Evolutionary conservation across 257 asterid species (phyloP).

Genomic region (Catharanthus roseus): DNA sequence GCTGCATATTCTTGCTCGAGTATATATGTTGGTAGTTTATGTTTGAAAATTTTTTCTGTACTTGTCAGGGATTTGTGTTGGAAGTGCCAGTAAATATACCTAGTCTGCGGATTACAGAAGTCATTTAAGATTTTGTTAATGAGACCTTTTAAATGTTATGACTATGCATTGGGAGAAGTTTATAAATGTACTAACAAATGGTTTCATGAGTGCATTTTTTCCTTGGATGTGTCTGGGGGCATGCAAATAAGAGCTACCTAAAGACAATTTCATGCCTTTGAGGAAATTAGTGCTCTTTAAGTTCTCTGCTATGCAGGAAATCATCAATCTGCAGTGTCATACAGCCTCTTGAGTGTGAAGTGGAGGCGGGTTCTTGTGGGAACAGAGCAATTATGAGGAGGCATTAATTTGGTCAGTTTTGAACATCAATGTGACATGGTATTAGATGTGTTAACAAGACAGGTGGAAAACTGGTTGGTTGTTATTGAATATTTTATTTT

Average conservation of each 20-base stretch:
- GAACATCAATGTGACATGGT: not conserved
- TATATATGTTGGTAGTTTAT: not conserved
- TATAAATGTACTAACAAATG: not conserved
- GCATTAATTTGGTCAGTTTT: not conserved
- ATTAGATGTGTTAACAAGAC: not conserved
- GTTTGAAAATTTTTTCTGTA: too few relatives aligned
- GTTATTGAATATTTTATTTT: not conserved
- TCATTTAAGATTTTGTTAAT: too few relatives aligned
- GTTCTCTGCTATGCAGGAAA: not conserved
- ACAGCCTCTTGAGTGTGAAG: not conserved
- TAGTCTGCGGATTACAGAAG: not conserved
- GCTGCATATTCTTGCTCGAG: not conserved
- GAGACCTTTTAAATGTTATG: not conserved
- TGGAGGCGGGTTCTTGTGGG: not conserved
- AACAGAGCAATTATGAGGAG: not conserved
- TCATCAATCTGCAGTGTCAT: not conserved
- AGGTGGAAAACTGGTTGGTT: not conserved
- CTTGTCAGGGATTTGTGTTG: too few relatives aligned
- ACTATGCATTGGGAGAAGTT: not conserved
- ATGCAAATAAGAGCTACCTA: not conserved
- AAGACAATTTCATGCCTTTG: not conserved
- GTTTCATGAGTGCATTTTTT: not conserved
- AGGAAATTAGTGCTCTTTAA: not conserved
- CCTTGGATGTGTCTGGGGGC: too few relatives aligned
- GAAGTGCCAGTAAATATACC: not conserved